These are phyloP conservation scores for Pseudocercospora macadamiae DNA, from an alignment of 2,329 filamentous ascomycete genomes.

Conservation along the genomic window DNA sequence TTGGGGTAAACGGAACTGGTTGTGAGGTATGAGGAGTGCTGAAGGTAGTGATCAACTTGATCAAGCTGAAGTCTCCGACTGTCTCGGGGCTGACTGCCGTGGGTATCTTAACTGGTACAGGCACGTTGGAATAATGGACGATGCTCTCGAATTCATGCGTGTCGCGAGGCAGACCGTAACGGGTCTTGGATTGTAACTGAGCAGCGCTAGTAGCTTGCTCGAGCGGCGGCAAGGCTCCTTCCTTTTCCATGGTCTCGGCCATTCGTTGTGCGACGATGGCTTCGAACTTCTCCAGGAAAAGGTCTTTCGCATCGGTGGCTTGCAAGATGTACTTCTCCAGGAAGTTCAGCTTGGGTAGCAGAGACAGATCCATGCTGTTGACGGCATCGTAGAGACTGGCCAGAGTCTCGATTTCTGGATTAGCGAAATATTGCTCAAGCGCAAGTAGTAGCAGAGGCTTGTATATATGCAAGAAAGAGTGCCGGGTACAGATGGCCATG, in stretches of 20 bases:
- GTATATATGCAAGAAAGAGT: conserved; percentile 98
- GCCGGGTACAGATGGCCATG: conserved; percentile 97
- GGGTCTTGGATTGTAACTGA: conserved; percentile 55
- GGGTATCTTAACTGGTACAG: conserved; percentile 94
- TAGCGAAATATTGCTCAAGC: conserved; percentile 95
- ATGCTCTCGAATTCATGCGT: conserved; percentile 97
- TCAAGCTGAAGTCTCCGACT: conserved; percentile 94
- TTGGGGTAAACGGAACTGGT: conserved; percentile 74
- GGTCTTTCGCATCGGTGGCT: conserved; percentile 88
- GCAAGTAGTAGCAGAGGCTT: conserved; percentile 91
- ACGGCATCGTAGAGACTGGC: conserved; percentile 87
- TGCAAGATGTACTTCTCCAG: conserved; percentile 86
- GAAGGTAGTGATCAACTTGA: conserved; percentile 96
- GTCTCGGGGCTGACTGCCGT: conserved; percentile 93
- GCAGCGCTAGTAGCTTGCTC: conserved; percentile 29
- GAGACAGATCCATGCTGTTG: conserved; percentile 93
- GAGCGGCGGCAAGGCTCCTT: conserved; percentile 14
- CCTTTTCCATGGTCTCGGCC: conserved; percentile 59
- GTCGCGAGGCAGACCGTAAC: conserved; percentile 81
- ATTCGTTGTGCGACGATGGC: conserved; percentile 86
- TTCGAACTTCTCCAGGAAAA: conserved; percentile 98
- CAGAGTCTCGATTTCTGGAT: conserved; percentile 83
- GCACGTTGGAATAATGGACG: conserved; percentile 94
- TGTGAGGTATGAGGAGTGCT: conserved; percentile 78
- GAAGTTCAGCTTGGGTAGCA: conserved; percentile 83